These are phyloP conservation scores for Aspergillus ellipticus DNA, from an alignment of 495 filamentous ascomycete species.

Conservation along the genomic window DNA sequence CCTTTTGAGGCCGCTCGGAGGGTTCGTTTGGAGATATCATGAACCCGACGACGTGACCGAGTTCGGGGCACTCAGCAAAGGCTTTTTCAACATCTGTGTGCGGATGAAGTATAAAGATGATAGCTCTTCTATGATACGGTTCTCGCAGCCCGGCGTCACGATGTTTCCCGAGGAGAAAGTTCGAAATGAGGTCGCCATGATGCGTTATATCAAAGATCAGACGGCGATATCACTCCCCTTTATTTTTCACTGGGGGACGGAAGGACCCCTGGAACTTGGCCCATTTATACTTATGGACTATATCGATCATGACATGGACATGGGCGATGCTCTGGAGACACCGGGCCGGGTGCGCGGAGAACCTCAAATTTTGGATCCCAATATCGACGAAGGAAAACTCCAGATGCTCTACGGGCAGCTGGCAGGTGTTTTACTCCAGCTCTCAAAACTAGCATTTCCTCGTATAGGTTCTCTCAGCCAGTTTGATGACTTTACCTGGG, in stretches of 20 bases:
- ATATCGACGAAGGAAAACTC: slow-evolving; percentile 26
- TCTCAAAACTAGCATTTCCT: slow-evolving; percentile 23
- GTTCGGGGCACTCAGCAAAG: neutral
- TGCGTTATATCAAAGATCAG: slow-evolving; percentile 32
- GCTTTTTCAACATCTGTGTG: neutral
- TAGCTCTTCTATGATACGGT: neutral
- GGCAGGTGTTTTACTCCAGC: slow-evolving; percentile 31
- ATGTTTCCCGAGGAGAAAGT: slow-evolving; percentile 27
- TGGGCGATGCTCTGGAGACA: slow-evolving; percentile 28
- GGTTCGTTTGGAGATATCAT: neutral
- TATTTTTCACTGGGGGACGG: slow-evolving; percentile 31
- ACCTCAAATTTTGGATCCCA: slow-evolving; percentile 25
- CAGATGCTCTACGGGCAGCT: slow-evolving; percentile 29
- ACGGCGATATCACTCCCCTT: slow-evolving; percentile 37
- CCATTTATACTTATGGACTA: slow-evolving; percentile 40
- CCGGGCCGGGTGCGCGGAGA: slow-evolving; percentile 16
- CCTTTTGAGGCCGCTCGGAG: neutral
- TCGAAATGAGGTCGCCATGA: slow-evolving; percentile 38
- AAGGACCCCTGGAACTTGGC: slow-evolving; percentile 18
- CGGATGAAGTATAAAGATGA: neutral
- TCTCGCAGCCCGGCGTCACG: neutral
- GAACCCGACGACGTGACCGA: neutral
- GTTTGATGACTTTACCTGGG: slow-evolving; percentile 20
- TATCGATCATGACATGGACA: slow-evolving; percentile 27
- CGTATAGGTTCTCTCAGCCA: slow-evolving; percentile 38